phyloP scores from a whole-genome alignment of 2,329 filamentous ascomycete genomes.

The Aureobasidium namibiae region DNA sequence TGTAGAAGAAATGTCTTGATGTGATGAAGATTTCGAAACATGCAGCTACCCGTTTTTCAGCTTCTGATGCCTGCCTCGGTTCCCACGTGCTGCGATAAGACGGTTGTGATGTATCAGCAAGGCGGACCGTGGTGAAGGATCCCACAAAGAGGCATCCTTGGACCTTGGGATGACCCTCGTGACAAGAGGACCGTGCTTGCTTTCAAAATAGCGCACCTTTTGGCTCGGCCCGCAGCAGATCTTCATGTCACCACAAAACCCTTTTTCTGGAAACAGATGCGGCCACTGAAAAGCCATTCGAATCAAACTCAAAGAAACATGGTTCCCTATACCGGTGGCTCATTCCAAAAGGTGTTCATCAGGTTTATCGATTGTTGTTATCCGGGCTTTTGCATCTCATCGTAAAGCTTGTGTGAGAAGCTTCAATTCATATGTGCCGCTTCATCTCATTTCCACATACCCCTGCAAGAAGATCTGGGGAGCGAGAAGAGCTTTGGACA shows the following conservation, averaged over 20 bases:
- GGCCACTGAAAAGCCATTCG: neutral
- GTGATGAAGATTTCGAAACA: neutral
- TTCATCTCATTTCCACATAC: conserved; percentile 6
- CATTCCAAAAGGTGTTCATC: neutral
- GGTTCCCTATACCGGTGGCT: neutral
- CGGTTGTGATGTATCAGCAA: neutral
- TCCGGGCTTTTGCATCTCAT: neutral
- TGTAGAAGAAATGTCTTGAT: neutral
- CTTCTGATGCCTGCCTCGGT: neutral
- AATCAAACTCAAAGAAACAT: conserved; percentile 3
- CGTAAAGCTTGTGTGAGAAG: neutral
- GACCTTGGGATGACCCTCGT: neutral
- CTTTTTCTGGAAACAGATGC: conserved; percentile 4
- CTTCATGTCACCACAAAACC: neutral
- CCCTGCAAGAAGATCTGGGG: neutral
- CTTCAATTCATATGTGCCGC: neutral
- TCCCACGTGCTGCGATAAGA: neutral
- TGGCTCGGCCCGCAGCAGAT: conserved; percentile 8
- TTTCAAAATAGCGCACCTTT: neutral
- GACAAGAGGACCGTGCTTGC: neutral
- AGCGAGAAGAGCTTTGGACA: neutral
- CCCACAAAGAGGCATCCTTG: neutral
- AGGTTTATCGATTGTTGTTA: conserved; percentile 6
- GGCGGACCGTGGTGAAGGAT: neutral
- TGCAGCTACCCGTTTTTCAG: neutral